Evolutionary conservation across 2,329 filamentous ascomycete species (phyloP).

Genomic region (Pseudogymnoascus sp.): DNA sequence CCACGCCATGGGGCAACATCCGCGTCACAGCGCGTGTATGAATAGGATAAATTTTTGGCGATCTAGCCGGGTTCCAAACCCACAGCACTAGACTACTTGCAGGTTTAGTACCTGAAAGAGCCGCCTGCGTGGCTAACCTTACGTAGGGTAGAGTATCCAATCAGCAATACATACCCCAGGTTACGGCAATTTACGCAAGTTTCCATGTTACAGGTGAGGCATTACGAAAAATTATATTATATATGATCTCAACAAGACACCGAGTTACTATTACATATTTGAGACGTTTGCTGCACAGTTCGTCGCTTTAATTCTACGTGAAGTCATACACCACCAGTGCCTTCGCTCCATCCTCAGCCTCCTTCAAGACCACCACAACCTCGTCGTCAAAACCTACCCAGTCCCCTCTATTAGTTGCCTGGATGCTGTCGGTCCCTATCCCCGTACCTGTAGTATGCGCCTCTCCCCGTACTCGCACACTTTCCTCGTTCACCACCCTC

Average conservation of each 20-base stretch:
- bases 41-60: background rate
- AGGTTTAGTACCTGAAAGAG: background rate
- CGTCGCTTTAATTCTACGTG: conserved; percentile 33
- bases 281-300: background rate
- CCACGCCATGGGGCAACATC: background rate
- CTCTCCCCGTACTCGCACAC: conserved; percentile 44
- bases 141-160: background rate
- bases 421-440: background rate
- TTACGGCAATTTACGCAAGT: background rate
- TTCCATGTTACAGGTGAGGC: background rate
- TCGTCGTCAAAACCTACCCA: conserved; percentile 68
- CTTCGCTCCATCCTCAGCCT: conserved; percentile 46
- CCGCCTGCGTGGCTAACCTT: background rate
- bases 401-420: conserved; percentile 35
- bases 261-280: background rate
- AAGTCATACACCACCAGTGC: conserved; percentile 63
- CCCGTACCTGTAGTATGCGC: conserved; percentile 16
- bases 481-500: conserved; percentile 37
- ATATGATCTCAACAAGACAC: too few relatives aligned
- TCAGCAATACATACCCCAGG: background rate
- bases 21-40: conserved; percentile 1
- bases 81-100: background rate
- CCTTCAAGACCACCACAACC: conserved; percentile 57
- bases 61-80: background rate
- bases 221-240: background rate